phyloP scores from a whole-genome alignment of 2,329 filamentous ascomycete genomes.

The Trichoderma sp. region DNA sequence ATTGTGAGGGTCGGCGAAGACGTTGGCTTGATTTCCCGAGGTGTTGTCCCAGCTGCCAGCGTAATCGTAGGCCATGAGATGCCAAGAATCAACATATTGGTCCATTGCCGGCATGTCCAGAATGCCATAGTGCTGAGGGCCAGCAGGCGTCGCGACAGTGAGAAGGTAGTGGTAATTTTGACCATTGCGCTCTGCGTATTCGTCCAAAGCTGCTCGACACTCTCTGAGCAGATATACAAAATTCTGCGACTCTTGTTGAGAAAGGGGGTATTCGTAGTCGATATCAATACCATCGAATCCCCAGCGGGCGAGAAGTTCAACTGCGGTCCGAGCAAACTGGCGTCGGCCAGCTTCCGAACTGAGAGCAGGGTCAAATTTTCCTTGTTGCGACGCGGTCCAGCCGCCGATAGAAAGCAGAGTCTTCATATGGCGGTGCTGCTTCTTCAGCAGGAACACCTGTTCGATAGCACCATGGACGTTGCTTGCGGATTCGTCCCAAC shows the following conservation, averaged over 20 bases:
- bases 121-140: constrained; percentile 49
- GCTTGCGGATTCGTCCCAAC: constrained; percentile 34
- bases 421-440: constrained; percentile 74
- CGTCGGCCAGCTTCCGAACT: constrained; percentile 62
- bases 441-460: constrained; percentile 75
- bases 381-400: constrained; percentile 66
- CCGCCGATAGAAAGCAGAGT: constrained; percentile 80
- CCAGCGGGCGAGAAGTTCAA: constrained; percentile 69
- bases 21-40: constrained; percentile 70
- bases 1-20: constrained; percentile 57
- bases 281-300: constrained; percentile 60
- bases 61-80: constrained; percentile 71
- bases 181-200: constrained; percentile 42
- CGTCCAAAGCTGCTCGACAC: constrained; percentile 48
- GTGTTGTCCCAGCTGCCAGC: constrained; percentile 65
- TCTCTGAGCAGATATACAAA: constrained; percentile 47
- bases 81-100: constrained; percentile 58
- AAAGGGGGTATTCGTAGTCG: constrained; percentile 58
- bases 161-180: constrained; percentile 52
- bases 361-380: constrained; percentile 66
- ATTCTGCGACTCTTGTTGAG: constrained; percentile 42
- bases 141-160: constrained; percentile 54
- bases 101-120: constrained; percentile 59
- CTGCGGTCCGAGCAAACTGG: constrained; percentile 68
- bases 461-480: constrained; percentile 79